Evolutionary conservation across 2,329 filamentous ascomycete genomes (phyloP).

Genomic region (Aspergillus pseudonomiae): DNA sequence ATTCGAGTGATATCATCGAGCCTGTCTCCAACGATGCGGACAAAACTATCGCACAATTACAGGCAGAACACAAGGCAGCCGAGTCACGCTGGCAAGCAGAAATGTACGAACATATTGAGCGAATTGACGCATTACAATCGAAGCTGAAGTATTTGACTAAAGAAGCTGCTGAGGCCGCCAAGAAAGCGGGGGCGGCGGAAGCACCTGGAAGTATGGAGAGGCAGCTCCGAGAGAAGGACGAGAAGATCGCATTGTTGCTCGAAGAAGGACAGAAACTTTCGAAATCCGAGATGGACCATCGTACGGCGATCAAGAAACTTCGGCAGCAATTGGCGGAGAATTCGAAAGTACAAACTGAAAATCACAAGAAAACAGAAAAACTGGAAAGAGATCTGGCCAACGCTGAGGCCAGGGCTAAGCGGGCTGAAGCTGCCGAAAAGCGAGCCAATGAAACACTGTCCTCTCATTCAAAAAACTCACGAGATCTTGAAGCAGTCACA

Average conservation of each 20-base stretch:
- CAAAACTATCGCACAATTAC: slow-evolving; percentile 51
- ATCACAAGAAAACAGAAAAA: slow-evolving; percentile 59
- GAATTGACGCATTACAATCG: slow-evolving; percentile 86
- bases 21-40: slow-evolving; percentile 40
- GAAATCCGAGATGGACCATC: slow-evolving; percentile 81
- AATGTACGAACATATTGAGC: slow-evolving; percentile 78
- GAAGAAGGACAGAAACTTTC: slow-evolving; percentile 90
- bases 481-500: slow-evolving; percentile 64
- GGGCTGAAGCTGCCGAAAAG: slow-evolving; percentile 63
- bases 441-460: slow-evolving; percentile 59
- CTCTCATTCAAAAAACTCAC: slow-evolving; percentile 54
- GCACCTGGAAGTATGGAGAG: slow-evolving; percentile 69
- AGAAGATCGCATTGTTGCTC: slow-evolving; percentile 85
- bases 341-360: slow-evolving; percentile 53
- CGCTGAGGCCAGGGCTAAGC: slow-evolving; percentile 60
- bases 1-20: slow-evolving; percentile 15
- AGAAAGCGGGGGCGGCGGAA: slow-evolving; percentile 65
- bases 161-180: slow-evolving; percentile 75
- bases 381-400: slow-evolving; percentile 59
- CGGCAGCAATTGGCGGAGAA: slow-evolving; percentile 56
- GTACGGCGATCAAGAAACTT: slow-evolving; percentile 81
- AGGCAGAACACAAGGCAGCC: slow-evolving; percentile 53
- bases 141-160: slow-evolving; percentile 88
- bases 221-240: slow-evolving; percentile 84
- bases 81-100: slow-evolving; percentile 75